Conservation (phyloP, 2,329 filamentous ascomycete species). For the Fusarium citri region DNA sequence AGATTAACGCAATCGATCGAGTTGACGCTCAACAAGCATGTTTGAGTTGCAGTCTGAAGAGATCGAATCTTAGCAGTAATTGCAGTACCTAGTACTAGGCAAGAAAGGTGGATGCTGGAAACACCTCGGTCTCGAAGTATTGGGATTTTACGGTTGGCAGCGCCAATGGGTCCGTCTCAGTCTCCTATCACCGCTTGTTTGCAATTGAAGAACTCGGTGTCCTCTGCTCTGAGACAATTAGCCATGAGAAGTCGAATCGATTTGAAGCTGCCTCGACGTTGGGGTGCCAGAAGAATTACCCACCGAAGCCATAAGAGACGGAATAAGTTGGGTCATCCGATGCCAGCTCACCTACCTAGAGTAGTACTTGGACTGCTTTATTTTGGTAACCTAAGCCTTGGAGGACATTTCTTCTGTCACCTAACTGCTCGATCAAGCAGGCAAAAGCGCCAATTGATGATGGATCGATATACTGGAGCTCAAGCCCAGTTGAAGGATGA, state of each 20-base stretch:
- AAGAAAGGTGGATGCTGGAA: conserved; percentile 20
- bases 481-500: conserved; percentile 41
- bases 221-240: background rate
- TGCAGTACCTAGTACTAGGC: conserved; percentile 31
- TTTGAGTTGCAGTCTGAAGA: conserved; percentile 1
- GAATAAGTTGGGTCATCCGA: background rate
- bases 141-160: background rate
- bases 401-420: background rate
- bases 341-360: no score
- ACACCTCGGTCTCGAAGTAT: background rate
- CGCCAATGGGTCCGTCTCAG: background rate
- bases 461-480: conserved; percentile 9
- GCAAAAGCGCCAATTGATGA: conserved; percentile 29
- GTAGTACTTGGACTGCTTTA: background rate
- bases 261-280: background rate
- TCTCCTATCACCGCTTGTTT: background rate
- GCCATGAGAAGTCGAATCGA: background rate
- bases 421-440: conserved; percentile 1
- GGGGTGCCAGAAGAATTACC: background rate
- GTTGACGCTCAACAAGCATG: background rate
- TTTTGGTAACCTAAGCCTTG: background rate
- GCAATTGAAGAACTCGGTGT: background rate
- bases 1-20: background rate
- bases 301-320: background rate
- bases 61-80: conserved; percentile 29